Evolutionary conservation across 2,329 filamentous ascomycete genomes (phyloP), one percentile per base, ranked within the genome.

Genomic region (Cladosporium sp.): DNA sequence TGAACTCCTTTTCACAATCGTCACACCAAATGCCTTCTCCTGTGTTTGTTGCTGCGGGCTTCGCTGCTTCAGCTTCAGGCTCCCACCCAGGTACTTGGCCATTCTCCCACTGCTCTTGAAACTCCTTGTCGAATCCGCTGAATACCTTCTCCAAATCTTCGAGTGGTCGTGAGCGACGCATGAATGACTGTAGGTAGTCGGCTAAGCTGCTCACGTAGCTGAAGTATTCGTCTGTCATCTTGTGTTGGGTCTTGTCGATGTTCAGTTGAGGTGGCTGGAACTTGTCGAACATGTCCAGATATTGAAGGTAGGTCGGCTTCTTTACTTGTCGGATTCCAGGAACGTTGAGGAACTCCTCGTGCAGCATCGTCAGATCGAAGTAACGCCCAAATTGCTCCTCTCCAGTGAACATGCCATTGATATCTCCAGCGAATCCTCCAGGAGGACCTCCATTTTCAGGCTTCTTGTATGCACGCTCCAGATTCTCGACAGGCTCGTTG

Each of bases 381-480:
- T 90, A 99, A 65, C 91, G 88, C 42, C 94, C 94, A 68, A 89
- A 97, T 0, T 88, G 88, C 73, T 99, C 94, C 74, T 99, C 95
- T 61, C 94, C 94, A 0, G 91, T 96, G 74, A 99, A 99, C 78
- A 97, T 88, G 58, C 85, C 85, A 69, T 97, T 93, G 48, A 97
- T 87, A 53, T 92, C 84, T 1, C 80, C 77, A 47, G 63, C 65
- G 35, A 68, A 69, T 1, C 63, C 63, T 17, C 88, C 84, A 4
- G 67, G 68, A 10, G 65, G 64, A 6, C 68, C 66, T 40, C 66
- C 69, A 50, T 85, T 83, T 62, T 88, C 86, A 42, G 85, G 85
- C 69, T 85, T 82, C 72, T 91, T 91, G 78, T 99, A 99, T 35
- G 92, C 89, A 65, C 88, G 85, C 76, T 99, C 95, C 13, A 96